These are phyloP conservation scores for Aspergillus neotritici DNA, from an alignment of 2,329 filamentous ascomycete species.

Conservation along the genomic window DNA sequence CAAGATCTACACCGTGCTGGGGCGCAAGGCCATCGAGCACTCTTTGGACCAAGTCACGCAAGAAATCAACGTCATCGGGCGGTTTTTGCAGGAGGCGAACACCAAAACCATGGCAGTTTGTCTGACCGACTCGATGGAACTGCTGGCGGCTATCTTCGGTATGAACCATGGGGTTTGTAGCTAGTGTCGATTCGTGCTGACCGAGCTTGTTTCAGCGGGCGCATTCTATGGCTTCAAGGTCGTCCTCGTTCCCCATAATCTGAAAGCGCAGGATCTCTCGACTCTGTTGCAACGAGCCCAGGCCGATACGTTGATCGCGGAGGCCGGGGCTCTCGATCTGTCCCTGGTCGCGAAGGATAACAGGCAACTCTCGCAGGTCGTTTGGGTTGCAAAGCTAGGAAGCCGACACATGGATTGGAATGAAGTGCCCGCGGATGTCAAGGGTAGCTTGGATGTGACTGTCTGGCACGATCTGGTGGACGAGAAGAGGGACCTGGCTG, in stretches of 20 bases:
- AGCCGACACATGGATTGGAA: constrained; percentile 95
- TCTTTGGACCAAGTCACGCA: constrained; percentile 66
- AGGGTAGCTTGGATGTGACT: constrained; percentile 69
- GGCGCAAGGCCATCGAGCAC: constrained; percentile 69
- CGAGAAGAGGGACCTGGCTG: constrained; percentile 57
- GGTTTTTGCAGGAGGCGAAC: constrained; percentile 64
- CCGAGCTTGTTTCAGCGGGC: constrained; percentile 52
- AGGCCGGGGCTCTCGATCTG: constrained; percentile 80
- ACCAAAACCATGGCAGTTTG: constrained; percentile 76
- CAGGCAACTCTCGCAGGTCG: constrained; percentile 65
- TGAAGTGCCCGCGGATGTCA: constrained; percentile 71
- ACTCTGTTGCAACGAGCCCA: constrained; percentile 66
- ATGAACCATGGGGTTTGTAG: constrained; percentile 14
- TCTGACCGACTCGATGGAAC: constrained; percentile 87
- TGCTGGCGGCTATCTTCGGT: constrained; percentile 73
- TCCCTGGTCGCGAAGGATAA: constrained; percentile 65
- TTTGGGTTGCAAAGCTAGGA: constrained; percentile 90
- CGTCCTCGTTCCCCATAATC: constrained; percentile 79
- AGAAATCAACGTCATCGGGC: constrained; percentile 83
- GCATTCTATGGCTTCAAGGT: constrained; percentile 82
- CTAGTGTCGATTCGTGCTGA: constrained; percentile 9
- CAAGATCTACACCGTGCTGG: constrained; percentile 72
- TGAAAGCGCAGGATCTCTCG: constrained; percentile 62
- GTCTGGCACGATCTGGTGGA: constrained; percentile 89
- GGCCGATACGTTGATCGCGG: constrained; percentile 76